Base-by-base conservation (phyloP, 208 protist species). In the Strigomonas culicis region DNA sequence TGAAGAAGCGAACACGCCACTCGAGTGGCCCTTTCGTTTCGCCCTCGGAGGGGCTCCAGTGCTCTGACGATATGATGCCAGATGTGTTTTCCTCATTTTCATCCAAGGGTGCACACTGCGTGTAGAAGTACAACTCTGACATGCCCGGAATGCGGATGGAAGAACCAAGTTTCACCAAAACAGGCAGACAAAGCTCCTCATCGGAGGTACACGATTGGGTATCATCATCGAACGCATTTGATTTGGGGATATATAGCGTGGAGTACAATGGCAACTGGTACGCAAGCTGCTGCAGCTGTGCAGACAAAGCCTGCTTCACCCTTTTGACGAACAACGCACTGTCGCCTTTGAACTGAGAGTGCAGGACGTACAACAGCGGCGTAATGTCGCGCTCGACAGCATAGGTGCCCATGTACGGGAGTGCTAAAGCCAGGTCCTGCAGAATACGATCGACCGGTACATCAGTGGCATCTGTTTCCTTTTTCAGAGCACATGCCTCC, bases 311-410 rank as follows among this genome's bases (percentile, higher is more conserved):
- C 19, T 51, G 44, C 21, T 52, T 62, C 30, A 69, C 28, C 36
- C n/a, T 62, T 17, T 61, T 70, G 13, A 31, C 30, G 22, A 24
- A 59, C 22, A 49, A 34, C 24, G 34, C 53, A 1, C 25, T 21
- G 1, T 28, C 53, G 2, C 34, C 49, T 13, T 44, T 44, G 31
- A 60, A 79, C 31, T 66, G 75, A 60, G 60, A 63, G 52, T 66
- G 72, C 59, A 80, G 63, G 10, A 84, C 59, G 25, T 78, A 71
- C 22, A 91, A 71, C 13, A 94, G 79, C 56, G 84, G 77, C 2
- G 88, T 84, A 19, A 86, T 72, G 55, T 94, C 88, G 4, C 85
- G 68, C 63, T 92, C 85, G 19, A 68, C 74, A 24, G 68, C 52
- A 69, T 89, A 94, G 47, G 70, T 81, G 44, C 73, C 70, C 17